Evolutionary conservation across 768 basidiomycete species (phyloP), one percentile per base, ranked within the genome.

Genomic region (Agaricus blazei): DNA sequence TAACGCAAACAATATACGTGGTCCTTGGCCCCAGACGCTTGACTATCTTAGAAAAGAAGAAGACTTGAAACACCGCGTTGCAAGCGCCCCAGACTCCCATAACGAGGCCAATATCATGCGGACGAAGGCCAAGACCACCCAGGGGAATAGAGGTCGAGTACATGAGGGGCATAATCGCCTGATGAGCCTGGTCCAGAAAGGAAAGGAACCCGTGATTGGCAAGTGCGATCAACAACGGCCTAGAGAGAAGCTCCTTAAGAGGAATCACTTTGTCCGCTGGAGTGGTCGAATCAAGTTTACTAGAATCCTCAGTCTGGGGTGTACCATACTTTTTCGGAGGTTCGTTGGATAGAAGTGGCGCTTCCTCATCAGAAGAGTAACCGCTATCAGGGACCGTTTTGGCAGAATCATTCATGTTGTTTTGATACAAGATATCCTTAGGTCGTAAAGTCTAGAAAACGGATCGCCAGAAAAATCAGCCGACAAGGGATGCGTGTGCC

Each of bases 71-170:
- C 31, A 78, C 34, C 4, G 79, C 83, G 55, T 79, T 83, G 47
- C 75, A 57, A n/a, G 81, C 62, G 4, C 84, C 84, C 56, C 73
- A 79, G 1, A 65, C 51, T 9, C 78, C 74, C 52, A 83, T 70
- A 48, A 82, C 76, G 15, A 70, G 67, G 14, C 85, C 85, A 27
- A 87, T 85, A 6, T 63, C 60, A 23, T 73, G 73, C 3, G 83
- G 77, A 29, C 73, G 65, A 37, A 84, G 67, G 11, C 82, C 82
- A 23, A 85, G 73, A 0, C 84, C 85, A 19, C 85, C 84, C 3
- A 76, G 64, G 7, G 66, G 63, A 45, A 79, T 66, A 1, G 84
- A 79, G 0, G 82, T 84, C 26, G 81, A 78, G 51, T 65, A 70
- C 53, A 72, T 59, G 43, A 72, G 65, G 3, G 68, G 67, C 12